These are phyloP conservation scores for Vairimorpha necatrix DNA, from an alignment of 371 early-diverging fungal species.

Conservation along the genomic window DNA sequence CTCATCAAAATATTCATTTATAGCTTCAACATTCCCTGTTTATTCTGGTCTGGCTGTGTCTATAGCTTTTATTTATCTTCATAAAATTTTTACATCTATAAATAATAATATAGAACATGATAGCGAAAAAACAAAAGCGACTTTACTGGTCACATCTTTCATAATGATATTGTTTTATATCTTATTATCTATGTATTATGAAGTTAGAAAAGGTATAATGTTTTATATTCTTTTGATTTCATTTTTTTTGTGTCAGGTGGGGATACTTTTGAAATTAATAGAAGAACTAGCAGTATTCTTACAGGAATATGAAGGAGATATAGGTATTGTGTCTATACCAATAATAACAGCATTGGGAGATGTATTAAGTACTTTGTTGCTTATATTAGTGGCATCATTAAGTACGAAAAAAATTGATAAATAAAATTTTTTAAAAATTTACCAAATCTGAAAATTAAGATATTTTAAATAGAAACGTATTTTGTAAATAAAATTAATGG, in stretches of 20 bases:
- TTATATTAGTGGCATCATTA: conserved; percentile 9
- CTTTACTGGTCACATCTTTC: conserved; percentile 37
- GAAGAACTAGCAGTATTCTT: conserved; percentile 16
- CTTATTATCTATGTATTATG: conserved; percentile 1
- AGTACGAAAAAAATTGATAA: background rate
- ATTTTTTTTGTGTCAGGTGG: conserved; percentile 37
- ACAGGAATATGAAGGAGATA: conserved; percentile 5
- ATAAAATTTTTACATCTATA: conserved; percentile 44
- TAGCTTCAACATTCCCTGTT: conserved; percentile 49
- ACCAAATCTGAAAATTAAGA: too few species aligned
- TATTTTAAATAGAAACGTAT: too few species aligned
- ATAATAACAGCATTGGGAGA: conserved; percentile 48
- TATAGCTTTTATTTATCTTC: conserved; percentile 49
- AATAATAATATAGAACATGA: conserved; percentile 19
- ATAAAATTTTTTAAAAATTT: background rate
- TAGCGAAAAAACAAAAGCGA: conserved; percentile 7
- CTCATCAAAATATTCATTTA: conserved; percentile 29
- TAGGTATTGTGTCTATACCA: conserved; percentile 49
- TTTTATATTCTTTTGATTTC: conserved; percentile 43
- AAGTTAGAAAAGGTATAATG: background rate
- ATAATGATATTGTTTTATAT: conserved; percentile 32
- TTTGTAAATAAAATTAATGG: too few species aligned
- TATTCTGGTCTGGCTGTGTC: conserved; percentile 52
- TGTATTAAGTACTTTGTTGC: conserved; percentile 21
- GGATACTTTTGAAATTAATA: conserved; percentile 36